Base-by-base conservation (phyloP, 768 basidiomycete species). In the Lactarius trivialis region DNA sequence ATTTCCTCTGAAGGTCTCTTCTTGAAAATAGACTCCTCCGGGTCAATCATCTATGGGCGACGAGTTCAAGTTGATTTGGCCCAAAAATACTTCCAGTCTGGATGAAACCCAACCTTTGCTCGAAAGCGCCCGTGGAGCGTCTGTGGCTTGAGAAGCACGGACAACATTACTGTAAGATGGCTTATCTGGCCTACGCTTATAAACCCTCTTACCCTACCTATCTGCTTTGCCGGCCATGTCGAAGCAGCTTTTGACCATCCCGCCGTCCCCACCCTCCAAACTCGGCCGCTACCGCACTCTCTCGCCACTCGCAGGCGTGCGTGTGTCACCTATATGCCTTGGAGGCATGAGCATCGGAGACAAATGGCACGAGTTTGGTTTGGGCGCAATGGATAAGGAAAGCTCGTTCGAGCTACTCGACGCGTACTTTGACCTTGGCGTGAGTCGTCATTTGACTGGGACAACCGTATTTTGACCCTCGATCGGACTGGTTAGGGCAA, bases 281-380 rank as follows among this genome's bases (percentile, higher is more conserved):
- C 69, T 74, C 24, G 73, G 66, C 21, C 67, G 65, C 11, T 70
- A 73, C 61, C 69, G 76, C 43, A 66, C 73, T 33, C 68, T 78
- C 17, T 71, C 73, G 1, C 72, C 73, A 7, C 68, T 69, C 17
- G 75, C 76, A 4, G 73, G 73, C 37, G 67, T 76, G 4, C 71
- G 73, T 33, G 76, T 78, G 41, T 76, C 75, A 6, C 77, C 75
- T 4, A 61, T 77, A 17, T 69, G 68, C 34, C 71, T 78, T 12
- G 77, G 77, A 2, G 75, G 69, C 1, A 74, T 75, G 75, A 74
- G 71, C 53, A 68, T 77, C 37, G 77, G 77, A 33, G 72, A 76
- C 63, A 73, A 75, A 60, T 77, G 76, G 76, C 65, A 32, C 37
- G 66, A 53, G 0, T n/a, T 62, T 15, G 68, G 68, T 28, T 60